These are phyloP conservation scores for Yarrowia porcina DNA, from an alignment of 805 yeast species.

Conservation along the genomic window DNA sequence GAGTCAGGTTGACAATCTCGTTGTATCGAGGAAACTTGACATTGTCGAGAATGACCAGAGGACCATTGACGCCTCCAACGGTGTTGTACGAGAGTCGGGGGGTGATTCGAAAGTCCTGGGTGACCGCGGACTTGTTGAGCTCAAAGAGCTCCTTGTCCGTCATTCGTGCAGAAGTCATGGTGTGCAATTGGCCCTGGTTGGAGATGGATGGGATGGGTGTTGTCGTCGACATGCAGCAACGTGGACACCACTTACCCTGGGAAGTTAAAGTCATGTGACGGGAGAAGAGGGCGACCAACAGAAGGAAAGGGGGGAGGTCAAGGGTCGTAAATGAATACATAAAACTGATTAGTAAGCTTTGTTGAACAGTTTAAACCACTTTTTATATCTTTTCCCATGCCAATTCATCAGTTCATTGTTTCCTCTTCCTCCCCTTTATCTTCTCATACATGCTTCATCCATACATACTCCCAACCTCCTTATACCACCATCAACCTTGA, in stretches of 20 bases:
- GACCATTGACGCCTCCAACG: conserved; percentile 98
- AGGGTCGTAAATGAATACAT: too few species aligned
- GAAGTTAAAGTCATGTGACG: conserved; percentile 17
- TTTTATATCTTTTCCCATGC: too few species aligned
- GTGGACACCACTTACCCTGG: conserved; percentile 25
- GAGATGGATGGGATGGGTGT: background rate
- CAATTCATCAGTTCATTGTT: background rate
- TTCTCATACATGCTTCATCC: too few species aligned
- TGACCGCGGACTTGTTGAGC: conserved; percentile 86
- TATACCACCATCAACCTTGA: background rate
- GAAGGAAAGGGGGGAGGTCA: too few species aligned
- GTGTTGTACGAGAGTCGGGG: conserved; percentile 94
- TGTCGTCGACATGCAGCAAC: conserved; percentile 25
- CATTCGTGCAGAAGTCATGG: conserved; percentile 23
- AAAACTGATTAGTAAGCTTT: too few species aligned
- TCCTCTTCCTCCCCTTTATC: background rate
- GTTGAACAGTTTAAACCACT: too few species aligned
- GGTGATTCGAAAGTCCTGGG: conserved; percentile 84
- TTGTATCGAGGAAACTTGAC: conserved; percentile 88
- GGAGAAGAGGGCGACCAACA: background rate
- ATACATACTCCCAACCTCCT: conserved; percentile 1
- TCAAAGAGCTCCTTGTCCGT: conserved; percentile 41
- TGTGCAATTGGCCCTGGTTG: conserved; percentile 16
- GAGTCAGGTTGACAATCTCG: conserved; percentile 93
- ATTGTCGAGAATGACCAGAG: conserved; percentile 84